Evolutionary conservation across 306 rosid species (phyloP), one percentile per base, ranked within the genome.

Genomic region (Hippophae gyantsensis): DNA sequence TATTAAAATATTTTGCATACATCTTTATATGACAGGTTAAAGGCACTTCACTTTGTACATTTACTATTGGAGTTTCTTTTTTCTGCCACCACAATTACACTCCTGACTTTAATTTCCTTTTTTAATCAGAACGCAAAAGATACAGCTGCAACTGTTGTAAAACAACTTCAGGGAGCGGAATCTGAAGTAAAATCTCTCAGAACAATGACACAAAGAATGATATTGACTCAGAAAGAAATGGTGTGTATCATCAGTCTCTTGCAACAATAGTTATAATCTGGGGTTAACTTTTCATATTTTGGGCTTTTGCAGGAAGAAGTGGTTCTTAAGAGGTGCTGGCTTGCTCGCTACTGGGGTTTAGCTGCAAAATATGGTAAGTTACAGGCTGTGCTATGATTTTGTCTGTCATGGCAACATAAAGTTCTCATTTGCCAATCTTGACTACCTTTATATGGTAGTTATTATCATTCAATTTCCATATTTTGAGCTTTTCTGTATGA

Each of bases 241-340:
- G 98, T 87, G 61, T 57, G 72, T 73, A 27, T 52, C 64, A 60
- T 57, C 48, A 7, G 52, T 61, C 69, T 25, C 55, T 41, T 52
- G 74, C 51, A 69, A 52, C 67, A 42, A 54, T 70, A 43, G 38
- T 67, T 48, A 64, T 63, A 57, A 40, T 54, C 48, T 62, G 64
- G 70, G 64, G 54, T 61, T 78, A 43, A 57, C 51, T 54, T 60
- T 60, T 43, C 60, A 10, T 10, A 40, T 58, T 65, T 62, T 65
- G 46, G 64, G 48, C 23, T 18, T 49, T 78, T 67, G 74, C 84
- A 92, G 98, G 98, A 92, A 72, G 98, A 92, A 85, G 98, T 92
- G 53, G 98, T 92, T 77, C 96, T 92, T 27, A 87, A 92, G 84
- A 88, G 96, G 76, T 92, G 98, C 67, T 92, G 98, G 98, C 92